phyloP scores from a whole-genome alignment of 2,329 filamentous ascomycete genomes.

The Achaetomium macrosporum region DNA sequence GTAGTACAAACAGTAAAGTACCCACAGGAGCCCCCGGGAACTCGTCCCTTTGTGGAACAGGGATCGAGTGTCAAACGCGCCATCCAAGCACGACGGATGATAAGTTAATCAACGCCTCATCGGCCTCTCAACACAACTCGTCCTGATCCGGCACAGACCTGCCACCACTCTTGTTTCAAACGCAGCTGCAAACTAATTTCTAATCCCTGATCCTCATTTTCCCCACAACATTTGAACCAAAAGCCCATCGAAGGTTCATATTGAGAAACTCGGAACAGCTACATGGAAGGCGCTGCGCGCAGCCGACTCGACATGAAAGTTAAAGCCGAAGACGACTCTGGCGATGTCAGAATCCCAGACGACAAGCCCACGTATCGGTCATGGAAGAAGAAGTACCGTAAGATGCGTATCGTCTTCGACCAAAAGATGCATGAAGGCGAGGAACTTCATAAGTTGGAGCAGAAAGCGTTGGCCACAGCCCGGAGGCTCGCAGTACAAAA shows the following conservation, averaged over 20 bases:
- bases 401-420: conserved; percentile 77
- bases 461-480: conserved; percentile 72
- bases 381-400: conserved; percentile 91
- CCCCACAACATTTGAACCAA: background rate
- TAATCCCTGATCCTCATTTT: background rate
- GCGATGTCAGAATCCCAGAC: conserved; percentile 34
- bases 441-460: conserved; percentile 72
- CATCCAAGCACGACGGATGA: conserved; percentile 1
- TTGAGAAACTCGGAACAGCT: conserved; percentile 6
- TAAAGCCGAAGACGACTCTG: conserved; percentile 39
- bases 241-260: conserved; percentile 1
- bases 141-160: conserved; percentile 2
- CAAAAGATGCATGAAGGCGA: conserved; percentile 75
- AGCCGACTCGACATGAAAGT: conserved; percentile 28
- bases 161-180: background rate
- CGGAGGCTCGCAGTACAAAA: conserved; percentile 85
- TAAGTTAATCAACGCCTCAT: conserved; percentile 3
- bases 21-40: too few relatives aligned
- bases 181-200: background rate
- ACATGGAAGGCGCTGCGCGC: conserved; percentile 29
- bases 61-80: conserved; percentile 2
- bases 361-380: conserved; percentile 55
- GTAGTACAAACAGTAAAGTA: too few relatives aligned
- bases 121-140: background rate
- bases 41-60: background rate